These are phyloP conservation scores for Phytophthora constricta DNA, from an alignment of 352 stramenopile genomes.

Conservation along the genomic window DNA sequence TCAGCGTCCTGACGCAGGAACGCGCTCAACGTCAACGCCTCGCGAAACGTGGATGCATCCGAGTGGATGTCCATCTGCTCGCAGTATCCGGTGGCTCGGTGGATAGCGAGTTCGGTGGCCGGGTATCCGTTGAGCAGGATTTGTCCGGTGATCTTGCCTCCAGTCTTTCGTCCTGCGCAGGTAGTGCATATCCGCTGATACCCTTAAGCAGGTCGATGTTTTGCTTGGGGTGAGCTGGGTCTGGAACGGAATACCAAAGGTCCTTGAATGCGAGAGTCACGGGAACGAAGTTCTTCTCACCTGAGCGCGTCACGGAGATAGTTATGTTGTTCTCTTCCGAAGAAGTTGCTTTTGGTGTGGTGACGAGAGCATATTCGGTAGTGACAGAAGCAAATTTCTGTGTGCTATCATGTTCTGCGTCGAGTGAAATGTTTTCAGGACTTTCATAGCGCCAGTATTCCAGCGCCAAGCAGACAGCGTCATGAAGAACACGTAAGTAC, in stretches of 20 bases:
- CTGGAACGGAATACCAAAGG: constrained; percentile 45
- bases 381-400: background rate
- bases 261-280: constrained; percentile 50
- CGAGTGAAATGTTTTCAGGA: constrained; percentile 14
- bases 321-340: background rate
- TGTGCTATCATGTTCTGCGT: background rate
- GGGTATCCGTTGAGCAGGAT: constrained; percentile 86
- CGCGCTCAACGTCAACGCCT: constrained; percentile 88
- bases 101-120: constrained; percentile 36
- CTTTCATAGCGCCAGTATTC: constrained; percentile 43
- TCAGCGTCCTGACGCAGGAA: constrained; percentile 60
- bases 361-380: constrained; percentile 10
- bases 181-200: constrained; percentile 46
- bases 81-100: constrained; percentile 43
- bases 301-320: constrained; percentile 50
- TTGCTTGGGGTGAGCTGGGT: constrained; percentile 25
- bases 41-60: constrained; percentile 83
- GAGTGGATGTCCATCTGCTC: constrained; percentile 88
- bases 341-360: constrained; percentile 6
- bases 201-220: constrained; percentile 48
- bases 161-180: constrained; percentile 85
- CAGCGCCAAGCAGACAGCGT: constrained; percentile 40
- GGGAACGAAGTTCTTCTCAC: constrained; percentile 51
- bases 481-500: constrained; percentile 43
- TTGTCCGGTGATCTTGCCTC: constrained; percentile 74